phyloP scores from a whole-genome alignment of 768 basidiomycete species.

The Naganishia randhawae region DNA sequence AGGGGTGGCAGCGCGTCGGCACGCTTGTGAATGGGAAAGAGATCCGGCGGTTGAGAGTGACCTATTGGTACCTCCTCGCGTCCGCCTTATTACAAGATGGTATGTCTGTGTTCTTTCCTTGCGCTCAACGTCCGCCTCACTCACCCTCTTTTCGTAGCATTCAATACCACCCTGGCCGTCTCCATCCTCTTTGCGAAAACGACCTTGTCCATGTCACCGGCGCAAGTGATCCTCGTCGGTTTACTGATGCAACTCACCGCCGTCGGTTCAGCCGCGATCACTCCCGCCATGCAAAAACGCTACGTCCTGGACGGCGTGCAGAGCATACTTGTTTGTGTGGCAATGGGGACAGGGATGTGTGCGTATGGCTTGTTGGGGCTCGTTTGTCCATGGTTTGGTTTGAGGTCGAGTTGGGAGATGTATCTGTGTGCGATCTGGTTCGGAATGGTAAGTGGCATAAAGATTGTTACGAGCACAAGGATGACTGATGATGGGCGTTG shows the following conservation, averaged over 20 bases:
- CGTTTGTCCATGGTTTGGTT: slow-evolving; percentile 63
- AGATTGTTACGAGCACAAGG: neutral
- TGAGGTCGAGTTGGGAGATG: slow-evolving; percentile 80
- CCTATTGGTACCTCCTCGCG: slow-evolving; percentile 82
- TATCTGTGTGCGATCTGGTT: slow-evolving; percentile 77
- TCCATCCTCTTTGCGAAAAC: slow-evolving; percentile 92
- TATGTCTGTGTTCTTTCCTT: slow-evolving; percentile 46
- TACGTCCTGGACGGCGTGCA: slow-evolving; percentile 2
- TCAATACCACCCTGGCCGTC: slow-evolving; percentile 87
- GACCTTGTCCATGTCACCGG: slow-evolving; percentile 70
- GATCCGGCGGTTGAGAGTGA: slow-evolving; percentile 69
- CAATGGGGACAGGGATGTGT: slow-evolving; percentile 56
- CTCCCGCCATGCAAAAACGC: slow-evolving; percentile 67
- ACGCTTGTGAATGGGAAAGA: slow-evolving; percentile 70
- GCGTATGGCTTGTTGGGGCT: slow-evolving; percentile 82
- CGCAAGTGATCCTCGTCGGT: slow-evolving; percentile 73
- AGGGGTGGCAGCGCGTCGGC: slow-evolving; percentile 72
- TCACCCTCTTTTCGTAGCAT: slow-evolving; percentile 55
- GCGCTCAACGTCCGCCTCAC: neutral
- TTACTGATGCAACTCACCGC: slow-evolving; percentile 69
- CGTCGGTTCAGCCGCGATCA: slow-evolving; percentile 76
- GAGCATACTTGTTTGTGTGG: slow-evolving; percentile 5
- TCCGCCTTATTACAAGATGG: slow-evolving; percentile 95
- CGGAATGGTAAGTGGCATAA: slow-evolving; percentile 56
- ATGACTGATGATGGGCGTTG: neutral